A percentile compares a stretch with the other conserved stretches of the same genome.
phyloP scores from a whole-genome alignment of 2,329 filamentous ascomycete genomes.

The Trichoderma sp. region DNA sequence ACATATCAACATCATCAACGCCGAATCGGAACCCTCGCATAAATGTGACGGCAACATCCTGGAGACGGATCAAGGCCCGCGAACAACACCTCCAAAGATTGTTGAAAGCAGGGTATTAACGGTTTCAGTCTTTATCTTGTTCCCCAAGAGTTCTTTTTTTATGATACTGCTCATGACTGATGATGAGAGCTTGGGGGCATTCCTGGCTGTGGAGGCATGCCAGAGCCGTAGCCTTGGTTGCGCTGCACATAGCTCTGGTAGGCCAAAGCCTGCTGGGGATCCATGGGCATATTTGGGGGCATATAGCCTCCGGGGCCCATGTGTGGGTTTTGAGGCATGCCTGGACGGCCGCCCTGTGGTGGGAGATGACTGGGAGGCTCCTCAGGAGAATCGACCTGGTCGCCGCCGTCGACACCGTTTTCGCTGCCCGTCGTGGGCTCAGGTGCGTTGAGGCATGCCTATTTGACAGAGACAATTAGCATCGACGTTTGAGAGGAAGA shows the following conservation, averaged over 20 bases:
- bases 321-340: slow-evolving; percentile 62
- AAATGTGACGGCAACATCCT: slow-evolving; percentile 35
- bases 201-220: slow-evolving; percentile 72
- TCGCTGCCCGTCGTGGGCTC: slow-evolving; percentile 80
- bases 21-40: slow-evolving; percentile 43
- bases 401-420: slow-evolving; percentile 73
- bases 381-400: slow-evolving; percentile 85
- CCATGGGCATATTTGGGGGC: slow-evolving; percentile 60
- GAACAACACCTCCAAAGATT: slow-evolving; percentile 39
- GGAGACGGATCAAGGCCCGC: slow-evolving; percentile 28
- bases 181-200: slow-evolving; percentile 83
- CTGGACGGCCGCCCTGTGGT: slow-evolving; percentile 55
- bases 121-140: slow-evolving; percentile 29
- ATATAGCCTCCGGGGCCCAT: slow-evolving; percentile 64
- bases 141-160: slow-evolving; percentile 6
- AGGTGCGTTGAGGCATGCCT: slow-evolving; percentile 96
- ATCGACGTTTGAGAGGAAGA: slow-evolving; percentile 4
- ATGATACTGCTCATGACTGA: slow-evolving; percentile 56
- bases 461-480: slow-evolving; percentile 34
- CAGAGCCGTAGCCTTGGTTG: slow-evolving; percentile 65
- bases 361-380: slow-evolving; percentile 78
- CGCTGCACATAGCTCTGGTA: slow-evolving; percentile 83
- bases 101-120: slow-evolving; percentile 61
- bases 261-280: slow-evolving; percentile 74
- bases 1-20: slow-evolving; percentile 41